These are phyloP conservation scores for Brassica juncea DNA, from an alignment of 345 rosid species.

Conservation along the genomic window DNA sequence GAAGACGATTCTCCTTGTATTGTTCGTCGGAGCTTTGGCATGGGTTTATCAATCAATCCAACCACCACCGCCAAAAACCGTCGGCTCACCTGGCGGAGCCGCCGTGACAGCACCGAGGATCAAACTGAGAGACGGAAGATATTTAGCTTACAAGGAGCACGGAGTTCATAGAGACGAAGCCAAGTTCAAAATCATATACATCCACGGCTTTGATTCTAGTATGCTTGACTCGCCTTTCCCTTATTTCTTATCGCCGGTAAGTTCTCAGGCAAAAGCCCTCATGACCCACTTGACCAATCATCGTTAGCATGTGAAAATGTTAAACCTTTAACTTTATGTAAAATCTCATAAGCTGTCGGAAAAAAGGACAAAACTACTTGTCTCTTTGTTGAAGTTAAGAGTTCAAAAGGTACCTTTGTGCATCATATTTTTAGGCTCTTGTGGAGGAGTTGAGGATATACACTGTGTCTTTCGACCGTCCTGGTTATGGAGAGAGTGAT, in stretches of 20 bases:
- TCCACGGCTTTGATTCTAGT: constrained; percentile 51
- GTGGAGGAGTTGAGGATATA: background rate
- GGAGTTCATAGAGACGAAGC: constrained; percentile 49
- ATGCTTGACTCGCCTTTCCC: constrained; percentile 42
- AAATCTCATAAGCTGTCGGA: background rate
- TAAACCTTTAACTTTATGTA: background rate
- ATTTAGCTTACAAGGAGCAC: constrained; percentile 57
- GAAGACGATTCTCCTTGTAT: constrained; percentile 30
- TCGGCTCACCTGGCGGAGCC: constrained; percentile 49
- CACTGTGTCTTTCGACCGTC: constrained; percentile 4
- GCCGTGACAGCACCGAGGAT: constrained; percentile 48
- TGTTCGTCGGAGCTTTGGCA: constrained; percentile 42
- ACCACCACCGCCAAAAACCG: constrained; percentile 48
- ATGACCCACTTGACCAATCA: background rate
- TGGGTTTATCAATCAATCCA: constrained; percentile 49
- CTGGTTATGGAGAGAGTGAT: constrained; percentile 14
- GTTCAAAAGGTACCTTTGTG: constrained; percentile 4
- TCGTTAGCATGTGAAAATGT: background rate
- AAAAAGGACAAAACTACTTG: background rate
- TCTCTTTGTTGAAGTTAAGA: constrained; percentile 9
- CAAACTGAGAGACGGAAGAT: constrained; percentile 60
- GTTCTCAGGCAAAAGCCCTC: background rate
- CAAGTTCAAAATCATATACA: constrained; percentile 42
- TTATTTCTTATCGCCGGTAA: constrained; percentile 39
- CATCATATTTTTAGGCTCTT: background rate